Base-by-base conservation (phyloP, 805 yeast genomes). In the Candida vaughaniae region DNA sequence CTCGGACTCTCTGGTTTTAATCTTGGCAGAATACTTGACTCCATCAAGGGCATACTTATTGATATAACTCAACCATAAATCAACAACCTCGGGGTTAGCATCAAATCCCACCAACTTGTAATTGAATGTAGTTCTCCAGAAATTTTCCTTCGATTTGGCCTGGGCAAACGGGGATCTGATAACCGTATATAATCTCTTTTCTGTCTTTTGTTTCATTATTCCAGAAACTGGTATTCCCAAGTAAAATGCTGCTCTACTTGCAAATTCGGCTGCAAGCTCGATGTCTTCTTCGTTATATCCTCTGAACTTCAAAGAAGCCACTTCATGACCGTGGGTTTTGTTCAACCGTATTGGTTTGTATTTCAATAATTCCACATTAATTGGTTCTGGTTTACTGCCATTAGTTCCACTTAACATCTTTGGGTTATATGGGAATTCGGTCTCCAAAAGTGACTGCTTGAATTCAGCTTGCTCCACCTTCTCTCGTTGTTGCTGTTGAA, bases 141-240 rank as follows among this genome's bases (percentile, higher is more conserved):
- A 93, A 70, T 91, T 93, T 67, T 91, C 95, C 66, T 93, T 93
- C 7, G 93, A 75, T 60, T 89, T 90, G 35, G 97, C 95, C 55
- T 87, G 93, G 15, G 85, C 96, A 59, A 93, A 93, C 1, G 97
- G 97, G 3, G 96, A 81, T 58, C 82, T 78, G 53, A 84, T 89
- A 29, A 93, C 96, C 0, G 99, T 93, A 87, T 96, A 91, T 49
- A 89, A 77, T 61, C 91, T 85, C 51, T 81, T 77, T 56, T 79
- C 83, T 3, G 84, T 80, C 43, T 66, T 45, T 79, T 83, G 46
- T 77, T 60, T 33, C 81, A 85, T 71, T 14, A 91, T 82, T 2
- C 89, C 90, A 10, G 80, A 75, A 22, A 85, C 79, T 12, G 98
- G 96, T 48, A 93, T 80, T 6, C 95, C 91, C 49, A 93, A 66